Base-by-base conservation (phyloP, 2,329 filamentous ascomycete species). In the Ophiostoma piceae region DNA sequence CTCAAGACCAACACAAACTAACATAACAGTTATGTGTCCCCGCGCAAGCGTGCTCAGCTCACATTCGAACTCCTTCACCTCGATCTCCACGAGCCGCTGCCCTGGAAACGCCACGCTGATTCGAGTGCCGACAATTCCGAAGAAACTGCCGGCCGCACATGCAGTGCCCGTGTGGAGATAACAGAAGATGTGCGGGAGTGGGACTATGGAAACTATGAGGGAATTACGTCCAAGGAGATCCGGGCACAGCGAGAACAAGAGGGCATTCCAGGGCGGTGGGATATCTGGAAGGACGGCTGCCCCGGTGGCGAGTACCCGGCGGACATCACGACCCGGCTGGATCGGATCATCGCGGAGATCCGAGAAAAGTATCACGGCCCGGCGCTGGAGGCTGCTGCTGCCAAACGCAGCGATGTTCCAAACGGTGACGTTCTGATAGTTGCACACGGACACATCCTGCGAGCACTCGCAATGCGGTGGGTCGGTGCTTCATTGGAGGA, bases 281-380 rank as follows among this genome's bases (percentile, higher is more conserved):
- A 95, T 80, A 96, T 96, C 73, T 96, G 92, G 92, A 83, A 82
- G n/a, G 92, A 96, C 77, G 92, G 92, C 0, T 96, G 92, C 79
- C 90, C 90, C 1, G 91, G 89, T 2, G 93, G 93, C 78, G 92
- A 96, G 89, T 91, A 79, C 64, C 91, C 94, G 0, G 82, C 87
- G 57, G 87, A 97, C 70, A 85, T 97, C 57, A 90, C 89, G 0
- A 79, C 81, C 41, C 85, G 94, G 0, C 81, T 96, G 0, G 93
- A 97, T 77, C 81, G 83, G 2, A 78, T 97, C 71, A 96, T 97
- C 74, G 77, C 80, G 16, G 90, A 94, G 41, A 91, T 97, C 71
- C 84, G 91, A 26, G 79, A 84, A 32, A 87, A 84, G 73, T 90
- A 84, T 79, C 91, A 93, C 60, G 29, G 2, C 1, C 73, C 72